These are phyloP conservation scores for Fistulinella cinereoalba DNA, from an alignment of 1,284 basidiomycete species.

Conservation along the genomic window DNA sequence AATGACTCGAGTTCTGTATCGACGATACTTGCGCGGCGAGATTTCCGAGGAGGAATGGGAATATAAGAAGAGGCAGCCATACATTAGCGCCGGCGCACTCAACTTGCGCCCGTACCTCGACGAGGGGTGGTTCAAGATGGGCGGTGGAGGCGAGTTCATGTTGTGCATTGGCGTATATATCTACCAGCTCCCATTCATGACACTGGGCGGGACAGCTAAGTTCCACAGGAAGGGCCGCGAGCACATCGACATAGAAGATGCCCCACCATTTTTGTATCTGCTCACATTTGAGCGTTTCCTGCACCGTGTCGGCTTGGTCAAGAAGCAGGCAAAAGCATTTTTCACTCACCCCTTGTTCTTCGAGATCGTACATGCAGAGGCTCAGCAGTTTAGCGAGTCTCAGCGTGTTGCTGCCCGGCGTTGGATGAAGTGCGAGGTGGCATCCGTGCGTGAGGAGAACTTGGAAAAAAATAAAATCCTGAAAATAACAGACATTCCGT, in stretches of 20 bases:
- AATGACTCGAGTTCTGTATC: conserved; percentile 49
- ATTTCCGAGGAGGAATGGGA: conserved; percentile 54
- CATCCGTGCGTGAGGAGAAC: background rate
- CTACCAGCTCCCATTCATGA: background rate
- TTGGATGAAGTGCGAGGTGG: conserved; percentile 14
- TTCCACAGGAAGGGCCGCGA: background rate
- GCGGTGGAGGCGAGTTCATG: background rate
- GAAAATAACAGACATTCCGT: conserved; percentile 5
- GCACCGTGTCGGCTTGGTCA: conserved; percentile 40
- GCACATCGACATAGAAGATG: conserved; percentile 16
- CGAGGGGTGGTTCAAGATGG: background rate
- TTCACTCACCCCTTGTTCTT: conserved; percentile 47
- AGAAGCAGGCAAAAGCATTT: conserved; percentile 34
- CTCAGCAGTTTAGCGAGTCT: conserved; percentile 27
- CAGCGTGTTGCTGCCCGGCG: conserved; percentile 18
- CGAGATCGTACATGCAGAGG: conserved; percentile 38
- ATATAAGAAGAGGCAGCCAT: conserved; percentile 47
- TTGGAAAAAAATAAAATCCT: background rate
- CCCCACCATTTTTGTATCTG: conserved; percentile 41
- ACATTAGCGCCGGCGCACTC: conserved; percentile 40
- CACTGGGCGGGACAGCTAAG: background rate
- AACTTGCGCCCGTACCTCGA: no score
- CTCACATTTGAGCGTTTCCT: conserved; percentile 47
- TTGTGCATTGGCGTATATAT: background rate
- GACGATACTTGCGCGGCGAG: conserved; percentile 45